phyloP scores from a whole-genome alignment of 2,329 filamentous ascomycete species.

The Leptographium flavum region DNA sequence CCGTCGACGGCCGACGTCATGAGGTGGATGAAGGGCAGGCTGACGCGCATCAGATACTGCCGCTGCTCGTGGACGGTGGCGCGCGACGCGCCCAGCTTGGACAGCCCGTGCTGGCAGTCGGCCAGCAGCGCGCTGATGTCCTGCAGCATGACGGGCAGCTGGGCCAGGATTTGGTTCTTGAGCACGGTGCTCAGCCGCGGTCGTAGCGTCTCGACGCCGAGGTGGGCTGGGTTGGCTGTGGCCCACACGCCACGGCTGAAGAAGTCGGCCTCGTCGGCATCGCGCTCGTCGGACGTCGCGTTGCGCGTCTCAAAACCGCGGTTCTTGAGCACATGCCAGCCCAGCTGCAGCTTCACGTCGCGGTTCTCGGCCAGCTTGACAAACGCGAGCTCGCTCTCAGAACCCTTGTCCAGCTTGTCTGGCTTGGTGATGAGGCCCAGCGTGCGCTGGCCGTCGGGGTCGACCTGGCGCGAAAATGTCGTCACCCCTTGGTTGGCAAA shows the following conservation, averaged over 20 bases:
- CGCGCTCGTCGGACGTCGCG: constrained; percentile 19
- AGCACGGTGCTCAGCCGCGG: constrained; percentile 35
- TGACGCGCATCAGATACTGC: constrained; percentile 16
- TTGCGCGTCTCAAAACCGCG: constrained; percentile 22
- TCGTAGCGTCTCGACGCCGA: constrained; percentile 34
- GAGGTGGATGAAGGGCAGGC: constrained; percentile 13
- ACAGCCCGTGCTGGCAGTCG: not conserved
- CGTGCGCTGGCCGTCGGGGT: constrained; percentile 24
- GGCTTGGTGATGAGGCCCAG: constrained; percentile 46
- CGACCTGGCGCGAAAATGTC: constrained; percentile 26
- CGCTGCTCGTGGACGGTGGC: constrained; percentile 11
- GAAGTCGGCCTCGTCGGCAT: constrained; percentile 26
- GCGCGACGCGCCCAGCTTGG: constrained; percentile 1
- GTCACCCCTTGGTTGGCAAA: constrained; percentile 44
- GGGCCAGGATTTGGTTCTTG: constrained; percentile 26
- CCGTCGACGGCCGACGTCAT: constrained; percentile 16
- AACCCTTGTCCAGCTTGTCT: constrained; percentile 23
- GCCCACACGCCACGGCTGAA: constrained; percentile 21
- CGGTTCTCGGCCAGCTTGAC: constrained; percentile 28
- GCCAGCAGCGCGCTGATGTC: constrained; percentile 22
- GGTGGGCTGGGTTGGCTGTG: constrained; percentile 21
- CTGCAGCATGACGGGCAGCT: constrained; percentile 29
- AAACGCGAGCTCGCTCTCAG: constrained; percentile 25
- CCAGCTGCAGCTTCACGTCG: constrained; percentile 31
- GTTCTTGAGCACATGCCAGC: constrained; percentile 39